A percentile compares a stretch with the other conserved stretches of the same genome.
Conservation (phyloP, 441 rosid species). For the Erodium texanum region DNA sequence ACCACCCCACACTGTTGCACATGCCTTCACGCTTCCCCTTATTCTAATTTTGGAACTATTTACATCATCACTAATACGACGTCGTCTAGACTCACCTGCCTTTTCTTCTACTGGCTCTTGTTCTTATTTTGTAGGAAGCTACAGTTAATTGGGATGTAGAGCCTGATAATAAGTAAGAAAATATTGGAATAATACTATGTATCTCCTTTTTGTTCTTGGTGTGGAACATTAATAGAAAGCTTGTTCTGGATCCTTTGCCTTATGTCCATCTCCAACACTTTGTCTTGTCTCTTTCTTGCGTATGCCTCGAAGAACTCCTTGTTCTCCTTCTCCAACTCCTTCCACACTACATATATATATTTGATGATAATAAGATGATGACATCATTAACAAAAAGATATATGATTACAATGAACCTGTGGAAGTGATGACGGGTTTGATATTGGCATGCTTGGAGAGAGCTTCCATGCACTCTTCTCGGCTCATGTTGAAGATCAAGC, state of each 20-base stretch:
- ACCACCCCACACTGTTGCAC: background rate
- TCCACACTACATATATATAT: constrained; percentile 43
- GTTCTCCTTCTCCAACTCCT: constrained; percentile 83
- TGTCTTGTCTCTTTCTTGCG: constrained; percentile 21
- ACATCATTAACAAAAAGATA: no score
- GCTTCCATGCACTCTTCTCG: constrained; percentile 94
- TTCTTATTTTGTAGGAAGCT: no score
- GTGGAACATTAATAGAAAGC: background rate
- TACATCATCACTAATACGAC: background rate
- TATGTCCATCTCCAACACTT: background rate
- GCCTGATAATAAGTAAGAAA: no score
- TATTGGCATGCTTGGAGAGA: constrained; percentile 73
- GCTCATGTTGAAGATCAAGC: constrained; percentile 69
- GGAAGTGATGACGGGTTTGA: constrained; percentile 73
- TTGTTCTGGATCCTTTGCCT: background rate
- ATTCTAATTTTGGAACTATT: background rate
- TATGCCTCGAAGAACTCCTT: constrained; percentile 77
- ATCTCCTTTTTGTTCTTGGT: background rate
- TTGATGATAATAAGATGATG: no score
- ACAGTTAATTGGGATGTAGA: no score
- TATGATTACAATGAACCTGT: constrained; percentile 36
- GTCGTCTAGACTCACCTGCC: no score
- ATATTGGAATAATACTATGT: no score
- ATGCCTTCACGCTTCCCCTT: background rate
- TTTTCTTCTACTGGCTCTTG: no score